Percentiles rank a stretch among this genome's conserved stretches.
Conservation (phyloP, 2,329 filamentous ascomycete genomes). For the Gremmenia infestans region DNA sequence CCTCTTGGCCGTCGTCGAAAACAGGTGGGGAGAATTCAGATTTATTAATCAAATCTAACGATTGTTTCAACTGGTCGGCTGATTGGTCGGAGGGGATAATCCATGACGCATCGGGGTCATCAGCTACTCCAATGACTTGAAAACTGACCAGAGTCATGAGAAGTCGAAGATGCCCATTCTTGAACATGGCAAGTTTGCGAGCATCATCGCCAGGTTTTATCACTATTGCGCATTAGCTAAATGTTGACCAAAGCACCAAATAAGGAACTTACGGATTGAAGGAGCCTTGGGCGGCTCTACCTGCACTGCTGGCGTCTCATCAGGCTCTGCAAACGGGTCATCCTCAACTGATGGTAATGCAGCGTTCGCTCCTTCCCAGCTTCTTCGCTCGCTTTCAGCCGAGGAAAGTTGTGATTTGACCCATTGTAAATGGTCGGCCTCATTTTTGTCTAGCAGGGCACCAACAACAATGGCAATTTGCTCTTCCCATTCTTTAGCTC, state of each 20-base stretch:
- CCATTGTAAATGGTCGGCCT: slow-evolving; percentile 75
- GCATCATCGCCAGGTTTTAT: slow-evolving; percentile 53
- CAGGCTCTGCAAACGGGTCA: slow-evolving; percentile 33
- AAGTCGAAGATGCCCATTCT: slow-evolving; percentile 80
- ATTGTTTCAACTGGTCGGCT: slow-evolving; percentile 61
- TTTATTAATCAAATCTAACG: slow-evolving; percentile 67
- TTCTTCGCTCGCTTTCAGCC: slow-evolving; percentile 67
- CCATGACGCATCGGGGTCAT: slow-evolving; percentile 76
- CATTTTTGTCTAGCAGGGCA: slow-evolving; percentile 73
- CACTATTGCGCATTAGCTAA: slow-evolving; percentile 21
- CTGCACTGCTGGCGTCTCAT: slow-evolving; percentile 27
- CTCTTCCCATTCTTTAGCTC: slow-evolving; percentile 57
- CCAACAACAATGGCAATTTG: slow-evolving; percentile 75
- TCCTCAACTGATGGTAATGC: slow-evolving; percentile 46
- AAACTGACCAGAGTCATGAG: slow-evolving; percentile 75
- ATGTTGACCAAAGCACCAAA: not conserved
- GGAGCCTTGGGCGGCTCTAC: slow-evolving; percentile 39
- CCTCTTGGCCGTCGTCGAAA: slow-evolving; percentile 64
- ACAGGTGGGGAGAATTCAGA: slow-evolving; percentile 73
- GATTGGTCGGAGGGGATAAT: slow-evolving; percentile 63
- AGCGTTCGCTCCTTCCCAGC: slow-evolving; percentile 70
- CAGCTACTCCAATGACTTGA: slow-evolving; percentile 48
- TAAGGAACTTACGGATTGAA: slow-evolving; percentile 45
- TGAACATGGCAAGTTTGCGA: slow-evolving; percentile 73
- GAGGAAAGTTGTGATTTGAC: slow-evolving; percentile 64